These are phyloP conservation scores for Podospora pseudocomata DNA, from an alignment of 495 filamentous ascomycete species.

Conservation along the genomic window DNA sequence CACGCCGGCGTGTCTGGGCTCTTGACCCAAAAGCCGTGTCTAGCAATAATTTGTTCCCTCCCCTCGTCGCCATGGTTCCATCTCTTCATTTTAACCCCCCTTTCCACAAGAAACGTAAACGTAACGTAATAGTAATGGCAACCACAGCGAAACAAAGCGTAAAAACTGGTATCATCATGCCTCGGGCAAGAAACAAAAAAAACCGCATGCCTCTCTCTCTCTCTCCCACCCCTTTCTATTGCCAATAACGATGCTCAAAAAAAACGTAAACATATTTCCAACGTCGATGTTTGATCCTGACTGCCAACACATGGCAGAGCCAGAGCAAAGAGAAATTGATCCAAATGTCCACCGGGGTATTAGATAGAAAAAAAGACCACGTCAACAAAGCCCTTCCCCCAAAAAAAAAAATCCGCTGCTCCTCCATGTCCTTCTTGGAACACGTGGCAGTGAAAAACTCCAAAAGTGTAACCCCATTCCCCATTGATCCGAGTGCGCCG, in stretches of 20 bases:
- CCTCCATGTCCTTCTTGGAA: background rate
- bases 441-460: background rate
- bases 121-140: background rate
- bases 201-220: conserved; percentile 2
- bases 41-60: conserved; percentile 11
- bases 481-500: conserved; percentile 6
- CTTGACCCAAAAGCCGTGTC: conserved; percentile 33
- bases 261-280: background rate
- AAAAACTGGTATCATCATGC: conserved; percentile 18
- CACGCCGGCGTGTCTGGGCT: conserved; percentile 16
- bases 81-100: conserved; percentile 4
- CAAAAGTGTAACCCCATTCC: conserved; percentile 2
- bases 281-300: background rate
- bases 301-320: background rate
- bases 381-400: background rate
- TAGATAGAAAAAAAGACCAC: background rate
- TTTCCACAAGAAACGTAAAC: background rate
- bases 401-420: background rate
- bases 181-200: conserved; percentile 13
- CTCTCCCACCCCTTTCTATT: background rate
- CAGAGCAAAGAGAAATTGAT: background rate
- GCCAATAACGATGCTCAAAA: background rate
- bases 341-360: background rate
- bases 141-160: background rate
- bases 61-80: background rate